Evolutionary conservation across 208 protist genomes (phyloP), one percentile per base, ranked within the genome.

Genomic region (Balamuthia mandrillaris): DNA sequence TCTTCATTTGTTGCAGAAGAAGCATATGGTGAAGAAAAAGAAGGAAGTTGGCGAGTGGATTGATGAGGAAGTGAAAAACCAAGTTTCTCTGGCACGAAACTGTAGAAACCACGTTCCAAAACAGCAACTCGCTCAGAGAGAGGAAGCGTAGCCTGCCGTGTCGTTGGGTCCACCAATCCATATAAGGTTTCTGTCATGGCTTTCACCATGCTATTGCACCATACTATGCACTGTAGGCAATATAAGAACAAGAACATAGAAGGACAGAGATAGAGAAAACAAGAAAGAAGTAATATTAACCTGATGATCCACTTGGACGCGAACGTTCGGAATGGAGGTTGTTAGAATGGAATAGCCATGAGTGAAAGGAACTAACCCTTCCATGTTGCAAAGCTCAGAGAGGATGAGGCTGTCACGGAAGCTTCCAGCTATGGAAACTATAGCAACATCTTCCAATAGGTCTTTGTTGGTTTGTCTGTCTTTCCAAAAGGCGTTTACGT

Each of bases 371-470:
- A 84, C 61, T 29, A 84, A 9, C 12, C 31, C 42, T 16, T 44
- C 78, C 5, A 84, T 14, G 61, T 47, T 74, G 39, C 41, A 33
- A 27, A 84, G 60, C 24, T 84, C 78, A 16, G 58, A 74, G 0
- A 52, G 78, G 12, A 84, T 60, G 44, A 84, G 78, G 6, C 7
- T 74, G 61, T 84, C 78, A 31, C 78, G 12, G 41, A 74, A 74
- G 78, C 78, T 74, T 2, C 78, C 78, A 14, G 78, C 78, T n/a
- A 84, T 84, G 18, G 78, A 84, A 4, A 84, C 33, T 18, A 84
- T 33, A 18, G n/a, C 33, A 9, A 84, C 58, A n/a, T 84, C 24
- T 18, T 12, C 78, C 44, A 84, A 42, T 31, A 5, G 56, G 16
- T 12, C 10, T 56, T 27, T 54, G 14, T 72, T 72, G 74, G 49